Evolutionary conservation across 139 green algal species (phyloP).

Genomic region (Pleodorina starrii): DNA sequence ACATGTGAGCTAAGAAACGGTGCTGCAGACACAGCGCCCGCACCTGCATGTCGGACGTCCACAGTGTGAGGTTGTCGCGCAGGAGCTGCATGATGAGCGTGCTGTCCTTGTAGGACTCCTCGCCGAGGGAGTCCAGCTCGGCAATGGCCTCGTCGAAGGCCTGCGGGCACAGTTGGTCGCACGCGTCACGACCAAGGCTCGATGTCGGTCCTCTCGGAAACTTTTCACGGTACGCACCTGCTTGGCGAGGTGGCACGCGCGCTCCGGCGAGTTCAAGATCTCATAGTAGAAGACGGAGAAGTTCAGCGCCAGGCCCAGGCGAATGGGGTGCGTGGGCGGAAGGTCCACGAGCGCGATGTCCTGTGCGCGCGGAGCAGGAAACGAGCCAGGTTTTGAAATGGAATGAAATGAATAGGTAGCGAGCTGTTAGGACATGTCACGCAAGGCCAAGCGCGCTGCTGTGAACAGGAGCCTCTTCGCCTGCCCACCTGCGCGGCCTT

Average conservation of each 20-base stretch:
- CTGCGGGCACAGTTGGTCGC: slow-evolving; percentile 56
- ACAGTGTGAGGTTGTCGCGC: slow-evolving; percentile 98
- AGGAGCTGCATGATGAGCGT: slow-evolving; percentile 99
- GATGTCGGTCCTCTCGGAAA: neutral
- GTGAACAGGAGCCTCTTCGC: neutral
- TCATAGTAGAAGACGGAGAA: slow-evolving; percentile 99
- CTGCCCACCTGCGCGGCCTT: slow-evolving; percentile 90
- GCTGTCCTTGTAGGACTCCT: slow-evolving; percentile 99
- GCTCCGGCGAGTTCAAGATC: slow-evolving; percentile 98
- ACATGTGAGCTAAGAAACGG: too few relatives aligned
- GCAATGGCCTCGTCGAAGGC: slow-evolving; percentile 99
- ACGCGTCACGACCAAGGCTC: too few relatives aligned
- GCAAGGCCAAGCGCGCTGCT: neutral
- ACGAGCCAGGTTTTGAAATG: neutral
- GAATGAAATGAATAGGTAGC: neutral
- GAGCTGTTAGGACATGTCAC: neutral
- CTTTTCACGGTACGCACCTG: slow-evolving; percentile 70
- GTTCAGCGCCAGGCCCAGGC: slow-evolving; percentile 98
- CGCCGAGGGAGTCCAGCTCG: slow-evolving; percentile 97
- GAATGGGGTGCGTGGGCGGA: slow-evolving; percentile 97
- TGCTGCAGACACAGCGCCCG: too few relatives aligned
- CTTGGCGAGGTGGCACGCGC: slow-evolving; percentile 97
- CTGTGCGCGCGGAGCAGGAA: slow-evolving; percentile 60
- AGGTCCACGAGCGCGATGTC: slow-evolving; percentile 97
- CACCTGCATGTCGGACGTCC: slow-evolving; percentile 98